phyloP scores from a whole-genome alignment of 768 basidiomycete species.

The Polyporus arcularius region DNA sequence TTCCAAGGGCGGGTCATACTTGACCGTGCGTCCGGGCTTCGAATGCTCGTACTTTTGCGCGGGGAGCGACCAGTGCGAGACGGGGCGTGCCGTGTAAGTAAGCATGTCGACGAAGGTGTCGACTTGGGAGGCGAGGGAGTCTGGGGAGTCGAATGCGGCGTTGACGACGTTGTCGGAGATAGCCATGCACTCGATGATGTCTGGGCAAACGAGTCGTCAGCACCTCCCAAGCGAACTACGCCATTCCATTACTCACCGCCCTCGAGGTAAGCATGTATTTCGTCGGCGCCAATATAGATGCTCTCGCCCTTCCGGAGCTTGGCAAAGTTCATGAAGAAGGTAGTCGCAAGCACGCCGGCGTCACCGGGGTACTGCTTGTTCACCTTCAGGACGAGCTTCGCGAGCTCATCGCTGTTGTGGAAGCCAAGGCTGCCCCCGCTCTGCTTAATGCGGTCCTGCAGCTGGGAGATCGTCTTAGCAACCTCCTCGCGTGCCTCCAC shows the following conservation, averaged over 20 bases:
- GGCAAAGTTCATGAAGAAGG: slow-evolving; percentile 56
- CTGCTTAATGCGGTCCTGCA: slow-evolving; percentile 27
- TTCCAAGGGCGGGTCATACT: slow-evolving; percentile 30
- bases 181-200: slow-evolving; percentile 66
- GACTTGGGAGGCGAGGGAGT: slow-evolving; percentile 16
- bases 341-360: slow-evolving; percentile 51
- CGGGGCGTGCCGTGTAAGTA: slow-evolving; percentile 29
- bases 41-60: slow-evolving; percentile 17
- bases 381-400: slow-evolving; percentile 41
- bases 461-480: slow-evolving; percentile 35
- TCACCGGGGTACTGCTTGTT: slow-evolving; percentile 54
- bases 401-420: slow-evolving; percentile 16
- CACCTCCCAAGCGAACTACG: background rate
- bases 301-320: slow-evolving; percentile 51
- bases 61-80: slow-evolving; percentile 26
- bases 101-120: slow-evolving; percentile 27
- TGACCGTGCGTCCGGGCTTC: slow-evolving; percentile 16
- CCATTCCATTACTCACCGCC: slow-evolving; percentile 40
- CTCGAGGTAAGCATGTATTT: slow-evolving; percentile 59
- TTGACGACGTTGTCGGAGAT: slow-evolving; percentile 61
- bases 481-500: slow-evolving; percentile 30
- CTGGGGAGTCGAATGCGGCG: slow-evolving; percentile 42
- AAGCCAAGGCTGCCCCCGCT: slow-evolving; percentile 11
- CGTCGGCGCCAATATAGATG: slow-evolving; percentile 55
- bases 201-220: slow-evolving; percentile 26